phyloP scores from a whole-genome alignment of 2,329 filamentous ascomycete genomes.

The Pseudogymnoascus sp. region DNA sequence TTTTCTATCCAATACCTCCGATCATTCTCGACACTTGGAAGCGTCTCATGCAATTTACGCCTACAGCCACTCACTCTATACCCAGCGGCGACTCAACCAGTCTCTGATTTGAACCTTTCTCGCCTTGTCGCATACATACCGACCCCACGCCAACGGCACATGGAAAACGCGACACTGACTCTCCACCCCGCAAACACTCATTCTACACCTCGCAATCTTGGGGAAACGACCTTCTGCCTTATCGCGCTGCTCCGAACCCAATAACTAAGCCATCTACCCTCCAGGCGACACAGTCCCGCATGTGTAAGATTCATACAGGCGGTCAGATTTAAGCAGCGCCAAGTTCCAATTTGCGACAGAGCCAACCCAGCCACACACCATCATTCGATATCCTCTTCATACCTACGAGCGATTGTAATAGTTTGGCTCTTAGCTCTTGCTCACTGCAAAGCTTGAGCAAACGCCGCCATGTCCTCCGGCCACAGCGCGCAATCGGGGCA shows the following conservation, averaged over 20 bases:
- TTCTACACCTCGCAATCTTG: neutral
- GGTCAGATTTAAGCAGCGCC: neutral
- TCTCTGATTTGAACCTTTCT: neutral
- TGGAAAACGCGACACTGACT: constrained; percentile 3
- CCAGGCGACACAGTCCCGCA: neutral
- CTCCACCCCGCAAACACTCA: neutral
- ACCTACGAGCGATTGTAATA: neutral
- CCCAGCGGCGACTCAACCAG: neutral
- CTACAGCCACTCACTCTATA: neutral
- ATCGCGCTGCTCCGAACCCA: neutral
- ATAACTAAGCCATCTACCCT: neutral
- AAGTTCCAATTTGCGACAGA: neutral
- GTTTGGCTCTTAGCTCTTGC: neutral
- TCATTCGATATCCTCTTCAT: neutral
- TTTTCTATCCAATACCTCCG: neutral
- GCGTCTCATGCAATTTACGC: neutral
- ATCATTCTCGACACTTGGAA: neutral
- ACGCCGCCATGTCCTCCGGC: neutral
- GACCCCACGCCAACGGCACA: neutral
- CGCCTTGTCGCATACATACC: neutral
- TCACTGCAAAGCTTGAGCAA: constrained; percentile 3
- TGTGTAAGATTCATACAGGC: neutral
- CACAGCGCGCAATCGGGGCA: neutral
- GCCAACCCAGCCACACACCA: neutral
- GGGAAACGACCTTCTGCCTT: neutral